These are phyloP conservation scores for Pseudogymnoascus sp. DNA, from an alignment of 2,329 filamentous ascomycete genomes.

Conservation along the genomic window DNA sequence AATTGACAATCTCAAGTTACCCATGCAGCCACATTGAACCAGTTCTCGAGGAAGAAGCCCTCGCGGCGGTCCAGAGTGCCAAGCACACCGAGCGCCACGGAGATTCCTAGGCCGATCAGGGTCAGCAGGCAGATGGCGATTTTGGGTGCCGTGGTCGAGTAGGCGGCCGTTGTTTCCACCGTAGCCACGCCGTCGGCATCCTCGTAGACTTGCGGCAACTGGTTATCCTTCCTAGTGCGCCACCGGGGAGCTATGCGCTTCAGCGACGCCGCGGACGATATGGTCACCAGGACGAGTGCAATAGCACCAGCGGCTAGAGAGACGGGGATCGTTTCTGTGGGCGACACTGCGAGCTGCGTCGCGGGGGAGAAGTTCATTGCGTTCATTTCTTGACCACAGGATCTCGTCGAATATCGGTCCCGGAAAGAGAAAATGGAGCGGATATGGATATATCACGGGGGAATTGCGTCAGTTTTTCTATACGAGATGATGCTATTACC, in stretches of 20 bases:
- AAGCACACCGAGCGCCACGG: constrained; percentile 48
- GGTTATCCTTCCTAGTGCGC: constrained; percentile 23
- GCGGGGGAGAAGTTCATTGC: not conserved
- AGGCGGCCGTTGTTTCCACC: constrained; percentile 51
- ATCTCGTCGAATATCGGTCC: not conserved
- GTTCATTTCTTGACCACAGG: not conserved
- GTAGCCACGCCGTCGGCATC: constrained; percentile 64
- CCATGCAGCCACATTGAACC: constrained; percentile 54
- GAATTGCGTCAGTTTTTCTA: not conserved
- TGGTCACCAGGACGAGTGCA: constrained; percentile 29
- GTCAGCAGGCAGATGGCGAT: constrained; percentile 45
- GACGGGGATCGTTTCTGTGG: not conserved
- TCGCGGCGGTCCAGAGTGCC: constrained; percentile 34
- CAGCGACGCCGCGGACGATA: constrained; percentile 33
- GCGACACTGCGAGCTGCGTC: not conserved
- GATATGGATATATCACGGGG: not conserved
- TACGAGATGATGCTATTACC: not conserved
- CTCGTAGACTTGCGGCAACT: constrained; percentile 44
- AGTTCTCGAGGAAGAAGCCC: constrained; percentile 44
- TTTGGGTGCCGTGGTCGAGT: constrained; percentile 53
- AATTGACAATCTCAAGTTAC: constrained; percentile 39
- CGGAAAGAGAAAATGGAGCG: not conserved
- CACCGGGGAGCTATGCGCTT: constrained; percentile 29
- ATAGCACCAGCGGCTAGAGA: constrained; percentile 20
- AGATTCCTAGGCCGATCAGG: constrained; percentile 43